Conservation (phyloP, 768 basidiomycete species). For the Lactarius vividus region DNA sequence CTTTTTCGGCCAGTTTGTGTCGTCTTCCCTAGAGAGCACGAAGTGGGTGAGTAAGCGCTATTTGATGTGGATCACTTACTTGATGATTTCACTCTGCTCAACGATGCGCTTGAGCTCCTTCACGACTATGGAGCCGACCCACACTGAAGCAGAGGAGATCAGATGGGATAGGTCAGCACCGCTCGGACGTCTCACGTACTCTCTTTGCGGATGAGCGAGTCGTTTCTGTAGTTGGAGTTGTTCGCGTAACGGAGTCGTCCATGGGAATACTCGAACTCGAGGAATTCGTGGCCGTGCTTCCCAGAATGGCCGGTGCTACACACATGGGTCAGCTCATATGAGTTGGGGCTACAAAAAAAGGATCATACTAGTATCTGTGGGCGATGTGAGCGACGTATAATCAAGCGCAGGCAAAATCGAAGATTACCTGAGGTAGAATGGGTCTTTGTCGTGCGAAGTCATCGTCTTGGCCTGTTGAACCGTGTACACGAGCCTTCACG, state of each 20-base stretch:
- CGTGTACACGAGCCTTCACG: not conserved
- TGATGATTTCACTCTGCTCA: conserved; percentile 89
- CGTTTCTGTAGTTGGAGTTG: conserved; percentile 99
- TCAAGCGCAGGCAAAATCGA: not conserved
- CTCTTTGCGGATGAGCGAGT: conserved; percentile 97
- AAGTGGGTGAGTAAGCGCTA: not conserved
- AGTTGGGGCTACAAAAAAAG: not conserved
- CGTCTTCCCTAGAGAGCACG: conserved; percentile 76
- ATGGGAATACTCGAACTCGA: conserved; percentile 98
- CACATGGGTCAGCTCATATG: conserved; percentile 31
- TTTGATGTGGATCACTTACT: conserved; percentile 45
- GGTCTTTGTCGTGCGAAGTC: conserved; percentile 28
- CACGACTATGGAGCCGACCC: conserved; percentile 86
- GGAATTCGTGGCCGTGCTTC: conserved; percentile 95
- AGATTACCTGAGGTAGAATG: conserved; percentile 27
- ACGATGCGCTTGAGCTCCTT: conserved; percentile 95
- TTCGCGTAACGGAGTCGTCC: conserved; percentile 97
- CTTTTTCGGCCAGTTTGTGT: conserved; percentile 98
- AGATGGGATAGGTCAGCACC: not conserved
- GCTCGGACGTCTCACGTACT: conserved; percentile 53
- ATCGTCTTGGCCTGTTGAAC: conserved; percentile 7
- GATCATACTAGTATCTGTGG: conserved; percentile 51
- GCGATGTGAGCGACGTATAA: not conserved
- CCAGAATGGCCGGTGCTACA: conserved; percentile 91
- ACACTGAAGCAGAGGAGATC: conserved; percentile 57